A percentile compares a stretch with the other conserved stretches of the same genome.
Conservation (phyloP, 2,329 filamentous ascomycete species). For the Pseudocercospora crystallina region DNA sequence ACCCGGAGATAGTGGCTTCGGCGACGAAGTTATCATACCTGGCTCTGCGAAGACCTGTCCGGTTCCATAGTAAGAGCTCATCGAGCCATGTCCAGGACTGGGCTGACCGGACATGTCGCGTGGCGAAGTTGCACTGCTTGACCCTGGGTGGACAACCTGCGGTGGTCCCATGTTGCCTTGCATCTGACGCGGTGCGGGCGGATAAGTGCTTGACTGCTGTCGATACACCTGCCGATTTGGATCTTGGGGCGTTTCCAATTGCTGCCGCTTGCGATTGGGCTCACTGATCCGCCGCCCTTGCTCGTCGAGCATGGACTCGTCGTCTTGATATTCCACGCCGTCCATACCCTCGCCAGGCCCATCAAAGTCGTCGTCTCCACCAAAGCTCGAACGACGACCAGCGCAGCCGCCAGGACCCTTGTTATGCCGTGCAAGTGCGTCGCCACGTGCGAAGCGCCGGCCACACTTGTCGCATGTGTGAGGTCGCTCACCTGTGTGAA, state of each 20-base stretch:
- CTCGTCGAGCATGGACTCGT: slow-evolving; percentile 60
- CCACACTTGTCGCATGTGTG: slow-evolving; percentile 95
- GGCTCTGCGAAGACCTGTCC: slow-evolving; percentile 66
- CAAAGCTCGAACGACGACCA: slow-evolving; percentile 83
- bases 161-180: slow-evolving; percentile 38
- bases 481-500: slow-evolving; percentile 93
- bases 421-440: slow-evolving; percentile 90
- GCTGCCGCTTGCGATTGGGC: slow-evolving; percentile 72
- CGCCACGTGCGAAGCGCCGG: slow-evolving; percentile 89
- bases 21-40: slow-evolving; percentile 76
- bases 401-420: slow-evolving; percentile 96
- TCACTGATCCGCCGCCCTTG: slow-evolving; percentile 64
- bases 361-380: slow-evolving; percentile 67
- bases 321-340: slow-evolving; percentile 61
- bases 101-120: slow-evolving; percentile 38
- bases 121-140: slow-evolving; percentile 35
- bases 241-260: slow-evolving; percentile 60
- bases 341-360: slow-evolving; percentile 58
- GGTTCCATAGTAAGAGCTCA: slow-evolving; percentile 30
- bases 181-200: slow-evolving; percentile 48
- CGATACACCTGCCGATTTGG: slow-evolving; percentile 59
- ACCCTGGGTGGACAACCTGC: slow-evolving; percentile 34
- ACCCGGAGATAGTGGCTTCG: slow-evolving; percentile 76
- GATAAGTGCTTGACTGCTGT: slow-evolving; percentile 73
- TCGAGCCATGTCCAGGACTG: slow-evolving; percentile 25